Base-by-base conservation (phyloP, 768 basidiomycete genomes). In the Melanogaster broomeanus region DNA sequence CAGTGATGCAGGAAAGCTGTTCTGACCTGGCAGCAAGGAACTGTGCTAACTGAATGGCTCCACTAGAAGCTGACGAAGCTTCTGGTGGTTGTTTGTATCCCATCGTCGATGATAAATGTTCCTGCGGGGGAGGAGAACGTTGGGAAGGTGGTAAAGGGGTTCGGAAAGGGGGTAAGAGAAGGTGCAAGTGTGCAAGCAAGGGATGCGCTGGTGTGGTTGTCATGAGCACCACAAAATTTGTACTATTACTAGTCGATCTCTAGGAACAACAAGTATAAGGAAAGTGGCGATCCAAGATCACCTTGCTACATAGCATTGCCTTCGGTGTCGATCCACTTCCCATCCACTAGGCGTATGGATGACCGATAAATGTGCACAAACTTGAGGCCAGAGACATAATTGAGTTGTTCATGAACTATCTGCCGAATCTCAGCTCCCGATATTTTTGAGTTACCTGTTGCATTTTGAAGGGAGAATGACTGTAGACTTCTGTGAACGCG, bases 141-240 rank as follows among this genome's bases (percentile, higher is more conserved):
- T 2, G 81, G 81, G 2, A 78, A 67, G 22, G 70, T 45, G 15
- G 72, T 84, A 0, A 60, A 53, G 28, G 68, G 68, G 0, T 60
- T 80, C 6, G 77, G 74, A 1, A 65, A 62, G 15, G 77, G 74
- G 0, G 57, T 80, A 8, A 59, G 58, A 31, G 77, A 76, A 47
- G 80, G 83, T 1, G 72, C 61, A 2, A 58, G 66, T 0, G 79
- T 85, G 15, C 65, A 68, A 33, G 72, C 76, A 1, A 81, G 83
- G 0, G 77, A 83, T 42, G 56, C 65, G 0, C 62, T 84, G 27
- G 60, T 81, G 31, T 64, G 64, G 63, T 13, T 67, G 12, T 55
- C 48, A 18, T 66, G 22, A 61, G 19, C 2, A 18, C 1, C n/a
- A 30, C 8, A 30, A 4, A 27, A 8, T 9, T 30, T 4, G 4